Evolutionary conservation across 2,329 filamentous ascomycete genomes (phyloP).

Genomic region (Phyllosticta citrichinensis): DNA sequence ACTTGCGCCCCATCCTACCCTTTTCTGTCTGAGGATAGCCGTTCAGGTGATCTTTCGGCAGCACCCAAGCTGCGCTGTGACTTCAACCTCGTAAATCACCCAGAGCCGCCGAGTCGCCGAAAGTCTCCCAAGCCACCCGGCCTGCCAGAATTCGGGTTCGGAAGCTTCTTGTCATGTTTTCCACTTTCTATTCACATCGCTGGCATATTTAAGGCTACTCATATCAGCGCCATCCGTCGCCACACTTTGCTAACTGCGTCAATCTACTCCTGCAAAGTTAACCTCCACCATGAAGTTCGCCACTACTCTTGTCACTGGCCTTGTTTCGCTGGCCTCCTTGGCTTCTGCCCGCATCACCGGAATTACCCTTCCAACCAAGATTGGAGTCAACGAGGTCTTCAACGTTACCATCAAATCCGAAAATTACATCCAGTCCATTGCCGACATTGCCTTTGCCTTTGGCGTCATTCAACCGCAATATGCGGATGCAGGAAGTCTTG

Average conservation of each 20-base stretch:
- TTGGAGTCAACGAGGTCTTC: constrained; percentile 30
- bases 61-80: not conserved
- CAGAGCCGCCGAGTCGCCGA: not conserved
- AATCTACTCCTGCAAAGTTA: not conserved
- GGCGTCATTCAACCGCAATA: constrained; percentile 24
- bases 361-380: constrained; percentile 35
- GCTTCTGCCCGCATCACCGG: constrained; percentile 34
- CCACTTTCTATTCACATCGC: not conserved
- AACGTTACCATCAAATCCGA: constrained; percentile 30
- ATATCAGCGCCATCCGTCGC: not conserved
- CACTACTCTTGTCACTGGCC: constrained; percentile 13
- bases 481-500: constrained; percentile 20
- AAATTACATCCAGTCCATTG: constrained; percentile 36
- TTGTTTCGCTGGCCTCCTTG: constrained; percentile 12
- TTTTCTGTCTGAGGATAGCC: not conserved
- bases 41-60: not conserved
- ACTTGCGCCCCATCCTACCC: not conserved
- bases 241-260: not conserved
- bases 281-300: constrained; percentile 13
- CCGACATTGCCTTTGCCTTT: constrained; percentile 37
- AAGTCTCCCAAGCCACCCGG: not conserved
- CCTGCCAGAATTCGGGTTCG: not conserved
- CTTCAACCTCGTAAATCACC: not conserved
- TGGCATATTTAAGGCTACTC: not conserved
- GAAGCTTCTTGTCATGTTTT: not conserved